Base-by-base conservation (phyloP, 2,329 filamentous ascomycete genomes). In the Nannizziopsis arthrosporioides region DNA sequence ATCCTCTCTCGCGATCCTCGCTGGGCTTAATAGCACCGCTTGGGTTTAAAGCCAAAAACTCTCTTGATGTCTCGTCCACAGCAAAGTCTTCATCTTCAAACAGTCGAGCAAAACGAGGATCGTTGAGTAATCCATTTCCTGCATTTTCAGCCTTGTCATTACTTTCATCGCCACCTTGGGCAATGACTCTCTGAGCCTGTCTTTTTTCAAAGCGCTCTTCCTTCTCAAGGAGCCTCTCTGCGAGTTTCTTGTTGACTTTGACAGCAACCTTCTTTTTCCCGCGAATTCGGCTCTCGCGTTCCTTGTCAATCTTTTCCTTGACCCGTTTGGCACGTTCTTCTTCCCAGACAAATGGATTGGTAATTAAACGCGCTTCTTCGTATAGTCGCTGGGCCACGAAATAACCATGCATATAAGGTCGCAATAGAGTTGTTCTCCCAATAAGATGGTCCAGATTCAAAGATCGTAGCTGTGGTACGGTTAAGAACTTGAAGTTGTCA, bases 401-500 rank as follows among this genome's bases (percentile, higher is more conserved):
- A 74, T 92, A 96, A 57, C 92, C 93, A 64, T 98, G 92, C 93
- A 98, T 98, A 63, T 98, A 98, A 38, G 92, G 92, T 39, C 90
- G 78, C 36, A 98, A 72, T 15, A 96, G 71, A 60, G 85, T 92
- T 22, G 88, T 94, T 58, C 87, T 89, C 55, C 90, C 90, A 49
- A 98, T 77, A 42, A 98, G 74, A 63, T 96, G 90, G 46, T 85
- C 82, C 60, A 98, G 68, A 63, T 86, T 93, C 55, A 98, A 77
- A 32, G 82, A 79, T 58, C 85, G 84, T 46, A 98, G 74, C 64
- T 98, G 89, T 38, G 85, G 80, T 52, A 87, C 67, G 1, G 90
- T 94, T 61, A 98, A 73, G 77, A 98, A 98, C 69, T 96, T 98
- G 78, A 90, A 96, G 68, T 98, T 96, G 68, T 98, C 92, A 72